Conservation (phyloP, 352 stramenopile species). For the Globisporangium okanoganense region DNA sequence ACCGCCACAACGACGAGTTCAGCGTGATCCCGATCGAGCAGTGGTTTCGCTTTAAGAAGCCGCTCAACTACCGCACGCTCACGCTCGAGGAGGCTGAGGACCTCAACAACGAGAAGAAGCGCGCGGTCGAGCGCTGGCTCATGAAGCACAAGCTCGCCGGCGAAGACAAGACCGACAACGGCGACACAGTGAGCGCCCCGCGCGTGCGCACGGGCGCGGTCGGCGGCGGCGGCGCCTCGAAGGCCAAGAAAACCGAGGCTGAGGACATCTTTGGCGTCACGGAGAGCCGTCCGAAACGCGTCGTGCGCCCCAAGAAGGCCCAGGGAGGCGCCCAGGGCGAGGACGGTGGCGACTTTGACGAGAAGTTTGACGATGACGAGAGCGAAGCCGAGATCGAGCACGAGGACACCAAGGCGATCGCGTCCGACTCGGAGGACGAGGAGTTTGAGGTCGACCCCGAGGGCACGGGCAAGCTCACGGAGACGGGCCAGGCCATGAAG, state of each 20-base stretch:
- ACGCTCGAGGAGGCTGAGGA: slow-evolving; percentile 84
- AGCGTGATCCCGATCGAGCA: slow-evolving; percentile 84
- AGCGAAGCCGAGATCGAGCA: slow-evolving; percentile 82
- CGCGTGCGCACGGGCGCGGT: slow-evolving; percentile 69
- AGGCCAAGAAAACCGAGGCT: slow-evolving; percentile 36
- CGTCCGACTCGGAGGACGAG: slow-evolving; percentile 75
- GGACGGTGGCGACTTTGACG: slow-evolving; percentile 83
- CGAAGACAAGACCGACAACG: slow-evolving; percentile 57
- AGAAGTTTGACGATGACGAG: slow-evolving; percentile 87
- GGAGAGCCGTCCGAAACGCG: slow-evolving; percentile 46
- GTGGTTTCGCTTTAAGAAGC: slow-evolving; percentile 90
- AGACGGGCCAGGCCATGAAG: slow-evolving; percentile 82
- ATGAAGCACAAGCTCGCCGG: slow-evolving; percentile 86
- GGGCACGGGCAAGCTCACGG: slow-evolving; percentile 68
- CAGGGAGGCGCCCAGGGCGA: slow-evolving; percentile 65
- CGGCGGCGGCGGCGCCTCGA: slow-evolving; percentile 10
- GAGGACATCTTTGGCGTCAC: slow-evolving; percentile 71
- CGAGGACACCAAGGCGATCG: slow-evolving; percentile 53
- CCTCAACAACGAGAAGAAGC: slow-evolving; percentile 89
- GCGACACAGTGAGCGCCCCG: slow-evolving; percentile 57
- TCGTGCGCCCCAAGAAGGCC: slow-evolving; percentile 44
- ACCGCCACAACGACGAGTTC: slow-evolving; percentile 86
- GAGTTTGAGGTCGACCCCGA: slow-evolving; percentile 73
- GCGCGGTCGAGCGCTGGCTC: slow-evolving; percentile 81
- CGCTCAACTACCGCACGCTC: slow-evolving; percentile 77